phyloP scores from a whole-genome alignment of 495 filamentous ascomycete genomes.

The Barbatosphaeria neglecta region DNA sequence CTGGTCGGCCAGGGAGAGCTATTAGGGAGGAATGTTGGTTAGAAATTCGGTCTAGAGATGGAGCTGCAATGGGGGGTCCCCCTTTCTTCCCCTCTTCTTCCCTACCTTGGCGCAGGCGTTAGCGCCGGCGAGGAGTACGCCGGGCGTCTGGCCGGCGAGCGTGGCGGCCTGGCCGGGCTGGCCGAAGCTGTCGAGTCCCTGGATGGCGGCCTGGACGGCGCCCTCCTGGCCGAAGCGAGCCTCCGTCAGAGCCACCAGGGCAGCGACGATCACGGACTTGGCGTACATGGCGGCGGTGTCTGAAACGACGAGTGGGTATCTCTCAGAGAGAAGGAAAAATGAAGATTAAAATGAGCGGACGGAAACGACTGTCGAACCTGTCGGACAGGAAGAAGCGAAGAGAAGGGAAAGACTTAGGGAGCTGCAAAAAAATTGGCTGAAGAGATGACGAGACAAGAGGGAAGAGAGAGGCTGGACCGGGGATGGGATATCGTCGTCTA shows the following conservation, averaged over 20 bases:
- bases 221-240: conserved; percentile 47
- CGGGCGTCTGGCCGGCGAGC: conserved; percentile 39
- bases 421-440: neutral
- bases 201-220: conserved; percentile 27
- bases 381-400: neutral
- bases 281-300: conserved; percentile 28
- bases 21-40: conserved; percentile 1
- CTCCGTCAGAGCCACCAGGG: conserved; percentile 34
- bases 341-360: neutral
- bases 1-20: conserved; percentile 47
- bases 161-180: conserved; percentile 41
- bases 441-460: neutral
- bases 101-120: conserved; percentile 45
- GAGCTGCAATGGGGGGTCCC: neutral
- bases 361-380: neutral
- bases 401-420: neutral
- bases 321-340: neutral
- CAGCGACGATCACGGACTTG: conserved; percentile 26
- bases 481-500: too few species aligned
- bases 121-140: conserved; percentile 42
- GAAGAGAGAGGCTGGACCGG: neutral
- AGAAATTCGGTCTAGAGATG: neutral
- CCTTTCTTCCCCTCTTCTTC: too few species aligned
- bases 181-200: conserved; percentile 33
- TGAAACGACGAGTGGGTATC: neutral